Base-by-base conservation (phyloP, 2,329 filamentous ascomycete genomes). In the Colletotrichum sp. region DNA sequence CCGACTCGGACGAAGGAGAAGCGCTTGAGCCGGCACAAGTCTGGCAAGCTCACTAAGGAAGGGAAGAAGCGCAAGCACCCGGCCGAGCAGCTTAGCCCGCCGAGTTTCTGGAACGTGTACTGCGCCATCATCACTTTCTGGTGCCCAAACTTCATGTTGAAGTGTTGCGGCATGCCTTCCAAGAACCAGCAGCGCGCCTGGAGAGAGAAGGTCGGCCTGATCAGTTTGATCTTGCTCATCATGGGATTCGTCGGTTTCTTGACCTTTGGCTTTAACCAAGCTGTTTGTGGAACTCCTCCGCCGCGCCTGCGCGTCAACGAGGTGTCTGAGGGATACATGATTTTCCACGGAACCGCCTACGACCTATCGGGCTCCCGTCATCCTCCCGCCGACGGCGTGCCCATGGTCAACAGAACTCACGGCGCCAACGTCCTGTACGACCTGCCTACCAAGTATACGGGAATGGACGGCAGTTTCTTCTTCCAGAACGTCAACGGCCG, bases 401-500 rank as follows among this genome's bases (percentile, higher is more conserved):
- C 94, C 1, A 83, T 87, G 16, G 83, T 83, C 36, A 69, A 77
- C 13, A 86, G 89, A 75, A 87, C 87, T 21, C 79, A 83, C 3
- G 90, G 89, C 34, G 88, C 94, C 30, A 98, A 98, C 80, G 93
- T 99, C 28, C 88, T 99, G 16, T 98, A 92, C 81, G 96, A 98
- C 82, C 87, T 98, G n/a, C 90, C 93, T 1, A 91, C 94, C 79
- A 95, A 95, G 81, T 92, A 96, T 80, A 93, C 93, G 71, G 97
- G 96, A n/a, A 91, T 94, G 84, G 97, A 99, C 82, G 96, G 95
- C 73, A 98, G 96, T 82, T 99, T 99, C 83, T 87, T 99, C 81
- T 99, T 99, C 86, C 97, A 99, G 83, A 98, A 98, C 79, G 97
- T 99, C 84, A 99, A 99, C 80, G 97, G 97, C 64, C 94, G 94